Conservation (phyloP, 176 grass and related monocot genomes). For the Dendrocalamus sinicus region DNA sequence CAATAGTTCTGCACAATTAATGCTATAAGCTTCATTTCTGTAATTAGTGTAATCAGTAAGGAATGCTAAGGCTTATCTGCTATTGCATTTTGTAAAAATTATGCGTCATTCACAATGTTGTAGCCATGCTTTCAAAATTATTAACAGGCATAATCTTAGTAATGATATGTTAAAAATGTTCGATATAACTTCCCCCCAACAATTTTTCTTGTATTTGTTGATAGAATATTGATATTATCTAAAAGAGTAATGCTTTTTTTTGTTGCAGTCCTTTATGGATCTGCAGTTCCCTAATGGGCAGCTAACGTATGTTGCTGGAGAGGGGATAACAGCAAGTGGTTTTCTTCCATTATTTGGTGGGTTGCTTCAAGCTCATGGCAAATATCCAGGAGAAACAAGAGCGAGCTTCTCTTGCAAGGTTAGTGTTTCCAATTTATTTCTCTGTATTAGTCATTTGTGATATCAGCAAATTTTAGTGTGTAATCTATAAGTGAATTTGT, state of each 20-base stretch:
- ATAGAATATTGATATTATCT: not conserved
- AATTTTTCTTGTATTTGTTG: not conserved
- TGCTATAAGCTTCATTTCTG: not conserved
- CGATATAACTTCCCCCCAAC: not conserved
- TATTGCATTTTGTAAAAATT: not conserved
- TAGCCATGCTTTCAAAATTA: not conserved
- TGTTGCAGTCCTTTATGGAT: constrained; percentile 90
- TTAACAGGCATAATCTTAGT: not conserved
- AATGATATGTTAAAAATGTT: not conserved
- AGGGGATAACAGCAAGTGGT: constrained; percentile 80
- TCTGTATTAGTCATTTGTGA: not conserved
- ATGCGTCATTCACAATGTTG: not conserved
- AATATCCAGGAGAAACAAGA: constrained; percentile 87
- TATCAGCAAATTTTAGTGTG: not conserved
- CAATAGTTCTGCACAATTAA: not conserved
- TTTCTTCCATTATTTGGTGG: constrained; percentile 85
- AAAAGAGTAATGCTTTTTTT: constrained; percentile 16
- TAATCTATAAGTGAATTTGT: not conserved
- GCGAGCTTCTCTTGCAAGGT: constrained; percentile 93
- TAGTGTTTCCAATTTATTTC: constrained; percentile 37
- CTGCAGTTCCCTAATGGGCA: constrained; percentile 98
- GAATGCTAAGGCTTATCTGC: not conserved
- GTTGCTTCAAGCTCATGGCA: constrained; percentile 91
- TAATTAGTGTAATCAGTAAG: not conserved
- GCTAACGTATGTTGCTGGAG: constrained; percentile 85